Evolutionary conservation across 768 basidiomycete species (phyloP).

Genomic region (Boletus rubescentipes): DNA sequence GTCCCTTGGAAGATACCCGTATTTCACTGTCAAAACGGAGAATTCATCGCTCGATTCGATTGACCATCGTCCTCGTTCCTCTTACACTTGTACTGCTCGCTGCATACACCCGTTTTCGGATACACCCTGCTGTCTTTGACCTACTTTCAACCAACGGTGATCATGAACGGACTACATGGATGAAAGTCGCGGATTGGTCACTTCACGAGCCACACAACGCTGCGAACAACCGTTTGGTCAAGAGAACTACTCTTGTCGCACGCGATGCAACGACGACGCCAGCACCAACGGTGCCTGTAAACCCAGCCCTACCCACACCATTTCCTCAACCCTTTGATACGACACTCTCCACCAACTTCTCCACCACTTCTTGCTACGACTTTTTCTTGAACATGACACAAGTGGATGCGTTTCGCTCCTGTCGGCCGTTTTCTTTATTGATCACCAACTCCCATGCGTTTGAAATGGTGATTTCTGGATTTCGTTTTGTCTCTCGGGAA

Average conservation of each 20-base stretch:
- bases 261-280: slow-evolving; percentile 14
- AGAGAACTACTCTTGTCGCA: slow-evolving; percentile 10
- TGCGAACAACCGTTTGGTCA: neutral
- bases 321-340: slow-evolving; percentile 78
- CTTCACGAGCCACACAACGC: slow-evolving; percentile 43
- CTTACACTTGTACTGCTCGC: slow-evolving; percentile 55
- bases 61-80: slow-evolving; percentile 58
- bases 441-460: slow-evolving; percentile 54
- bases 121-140: slow-evolving; percentile 49
- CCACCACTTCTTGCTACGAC: slow-evolving; percentile 57
- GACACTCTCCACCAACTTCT: slow-evolving; percentile 62
- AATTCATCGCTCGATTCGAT: slow-evolving; percentile 39
- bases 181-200: slow-evolving; percentile 36
- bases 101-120: slow-evolving; percentile 47
- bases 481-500: neutral
- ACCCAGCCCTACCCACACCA: slow-evolving; percentile 62
- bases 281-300: slow-evolving; percentile 27
- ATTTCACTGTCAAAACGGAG: slow-evolving; percentile 32
- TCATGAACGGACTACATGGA: slow-evolving; percentile 32
- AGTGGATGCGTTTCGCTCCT: slow-evolving; percentile 58
- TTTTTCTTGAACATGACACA: slow-evolving; percentile 80
- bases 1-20: slow-evolving; percentile 2
- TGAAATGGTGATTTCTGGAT: slow-evolving; percentile 43
- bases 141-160: slow-evolving; percentile 31
- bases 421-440: slow-evolving; percentile 73